Evolutionary conservation across 345 rosid genomes (phyloP), one percentile per base, ranked within the genome.

Genomic region (Populus euphratica): DNA sequence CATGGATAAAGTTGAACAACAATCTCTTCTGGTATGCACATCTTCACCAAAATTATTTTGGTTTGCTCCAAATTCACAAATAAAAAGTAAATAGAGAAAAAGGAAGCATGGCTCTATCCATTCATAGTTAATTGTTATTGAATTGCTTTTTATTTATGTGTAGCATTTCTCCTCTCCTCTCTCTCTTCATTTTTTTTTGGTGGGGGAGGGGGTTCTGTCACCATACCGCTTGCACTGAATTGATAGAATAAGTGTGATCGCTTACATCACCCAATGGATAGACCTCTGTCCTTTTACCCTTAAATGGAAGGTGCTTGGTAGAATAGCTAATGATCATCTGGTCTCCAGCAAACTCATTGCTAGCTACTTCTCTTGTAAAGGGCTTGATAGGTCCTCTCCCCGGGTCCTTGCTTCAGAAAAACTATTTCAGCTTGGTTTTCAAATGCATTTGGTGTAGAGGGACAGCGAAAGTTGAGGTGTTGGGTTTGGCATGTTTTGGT

Each of bases 1-100:
- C 63, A 66, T 31, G 29, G 64, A 72, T 81, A 81, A 74, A 68
- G 72, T 13, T 43, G 77, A 90, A 62, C 83, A 75, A 31, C 82
- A 39, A 17, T 80, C 85, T 71, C 73, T 77, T 77, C 83, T 82
- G 91, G 91, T 89, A 80, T 54, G 56, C 62, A 43, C 41, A 41
- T 61, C 70, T 71, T 14, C 16, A 14, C 64, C 29, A 10, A 10
- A 9, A n/a, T 23, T 59, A 59, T 59, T 59, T 59, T 59, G 64
- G 12, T 59, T 23, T 23, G 27, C 64, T 59, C 29, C 29, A n/a
- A 23, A 59, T 59, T 47, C 25, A 12, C 25, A 12, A 23, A 23
- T 59, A 8, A 59, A 10, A n/a, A 20, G 25, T 9, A 59, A 59
- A 59, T 23, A 59, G 11, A 56, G 62, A 56, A 56, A 52, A 56